phyloP scores from a whole-genome alignment of 371 early-diverging fungal species.

The Parasitella parasitica region DNA sequence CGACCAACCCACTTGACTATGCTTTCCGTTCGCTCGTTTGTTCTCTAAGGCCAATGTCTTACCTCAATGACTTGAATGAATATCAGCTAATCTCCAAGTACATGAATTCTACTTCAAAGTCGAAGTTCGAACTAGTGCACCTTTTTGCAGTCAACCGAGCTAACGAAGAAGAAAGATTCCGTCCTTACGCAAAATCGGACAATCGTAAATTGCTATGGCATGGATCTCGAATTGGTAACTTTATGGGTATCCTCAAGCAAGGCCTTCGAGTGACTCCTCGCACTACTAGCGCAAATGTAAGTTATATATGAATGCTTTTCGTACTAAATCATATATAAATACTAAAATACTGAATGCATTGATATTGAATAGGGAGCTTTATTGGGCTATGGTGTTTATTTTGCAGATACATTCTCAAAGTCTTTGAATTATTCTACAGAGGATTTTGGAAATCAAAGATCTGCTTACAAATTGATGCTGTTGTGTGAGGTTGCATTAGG shows the following conservation, averaged over 20 bases:
- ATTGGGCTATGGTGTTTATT: slow-evolving; percentile 61
- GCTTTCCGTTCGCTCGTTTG: slow-evolving; percentile 44
- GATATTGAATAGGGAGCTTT: slow-evolving; percentile 44
- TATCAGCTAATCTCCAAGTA: slow-evolving; percentile 42
- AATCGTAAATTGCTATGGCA: slow-evolving; percentile 55
- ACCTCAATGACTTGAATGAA: slow-evolving; percentile 10
- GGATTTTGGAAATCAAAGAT: slow-evolving; percentile 2
- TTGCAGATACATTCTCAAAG: slow-evolving; percentile 60
- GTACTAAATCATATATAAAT: too few relatives aligned
- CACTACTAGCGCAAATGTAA: slow-evolving; percentile 27
- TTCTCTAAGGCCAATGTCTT: slow-evolving; percentile 25
- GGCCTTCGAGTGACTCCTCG: slow-evolving; percentile 42
- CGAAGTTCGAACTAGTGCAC: slow-evolving; percentile 39
- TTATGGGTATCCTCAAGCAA: slow-evolving; percentile 50
- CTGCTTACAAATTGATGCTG: slow-evolving; percentile 36
- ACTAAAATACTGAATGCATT: too few relatives aligned
- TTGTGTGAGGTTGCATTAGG: slow-evolving; percentile 66
- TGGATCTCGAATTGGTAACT: slow-evolving; percentile 45
- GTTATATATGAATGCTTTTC: too few relatives aligned
- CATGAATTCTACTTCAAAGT: slow-evolving; percentile 33
- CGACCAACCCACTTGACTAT: slow-evolving; percentile 55
- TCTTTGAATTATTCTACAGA: slow-evolving; percentile 38
- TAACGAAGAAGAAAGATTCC: slow-evolving; percentile 28
- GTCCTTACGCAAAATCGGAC: slow-evolving; percentile 17
- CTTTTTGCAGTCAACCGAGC: slow-evolving; percentile 34